Percentiles rank a stretch among this genome's conserved stretches.
Evolutionary conservation across 169 alveolate genomes (phyloP).

Genomic region (Eimeria tenella): DNA sequence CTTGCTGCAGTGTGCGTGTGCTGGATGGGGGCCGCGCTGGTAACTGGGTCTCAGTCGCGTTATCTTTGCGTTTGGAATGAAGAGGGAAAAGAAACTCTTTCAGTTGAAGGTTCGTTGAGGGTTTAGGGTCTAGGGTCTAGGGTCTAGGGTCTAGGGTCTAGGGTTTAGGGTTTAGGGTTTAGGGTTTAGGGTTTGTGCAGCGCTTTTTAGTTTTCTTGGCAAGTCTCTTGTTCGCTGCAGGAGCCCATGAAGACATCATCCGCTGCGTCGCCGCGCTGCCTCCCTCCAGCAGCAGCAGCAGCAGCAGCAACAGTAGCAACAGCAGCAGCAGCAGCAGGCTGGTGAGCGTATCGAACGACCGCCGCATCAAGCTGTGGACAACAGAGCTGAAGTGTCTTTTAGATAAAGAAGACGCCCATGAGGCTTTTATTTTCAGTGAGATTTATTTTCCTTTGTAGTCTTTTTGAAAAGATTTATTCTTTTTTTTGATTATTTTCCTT

Average conservation of each 20-base stretch:
- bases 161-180: no score
- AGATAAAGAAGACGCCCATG: conserved; percentile 6
- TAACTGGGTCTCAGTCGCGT: conserved; percentile 17
- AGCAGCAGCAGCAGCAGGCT: conserved; percentile 3
- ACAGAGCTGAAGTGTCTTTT: not conserved
- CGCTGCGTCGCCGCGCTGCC: conserved; percentile 44
- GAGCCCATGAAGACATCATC: conserved; percentile 56
- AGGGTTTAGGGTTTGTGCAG: not conserved
- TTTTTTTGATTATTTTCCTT: not conserved
- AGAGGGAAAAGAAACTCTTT: not conserved
- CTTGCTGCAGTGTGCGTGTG: conserved; percentile 21
- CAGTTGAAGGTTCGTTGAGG: not conserved
- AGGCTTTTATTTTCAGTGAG: conserved; percentile 65
- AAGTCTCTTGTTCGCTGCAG: not conserved
- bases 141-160: no score
- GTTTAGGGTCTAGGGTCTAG: no score
- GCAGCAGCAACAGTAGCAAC: not conserved
- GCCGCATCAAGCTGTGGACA: conserved; percentile 31
- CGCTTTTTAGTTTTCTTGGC: not conserved
- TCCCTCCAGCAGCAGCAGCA: not conserved
- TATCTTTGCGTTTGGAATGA: conserved; percentile 9
- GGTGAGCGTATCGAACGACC: conserved; percentile 44
- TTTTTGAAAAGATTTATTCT: not conserved
- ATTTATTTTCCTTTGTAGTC: not conserved
- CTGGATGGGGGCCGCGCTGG: conserved; percentile 24